Base-by-base conservation (phyloP, 352 stramenopile species). In the Pythium pectinolyticum region DNA sequence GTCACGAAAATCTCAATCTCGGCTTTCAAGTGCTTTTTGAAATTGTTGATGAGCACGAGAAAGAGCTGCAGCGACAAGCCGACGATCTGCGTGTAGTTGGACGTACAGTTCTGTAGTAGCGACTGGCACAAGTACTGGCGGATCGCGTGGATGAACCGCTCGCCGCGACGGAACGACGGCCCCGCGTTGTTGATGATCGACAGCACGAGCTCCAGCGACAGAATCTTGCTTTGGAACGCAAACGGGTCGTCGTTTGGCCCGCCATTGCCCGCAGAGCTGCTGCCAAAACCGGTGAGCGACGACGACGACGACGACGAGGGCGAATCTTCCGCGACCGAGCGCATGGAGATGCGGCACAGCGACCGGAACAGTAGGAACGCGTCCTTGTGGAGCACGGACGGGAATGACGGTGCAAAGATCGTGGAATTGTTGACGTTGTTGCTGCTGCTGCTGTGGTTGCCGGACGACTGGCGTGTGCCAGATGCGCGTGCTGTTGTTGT, bases 1-100 rank as follows among this genome's bases (percentile, higher is more conserved):
- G 95, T 96, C 31, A 99, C 93, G 69, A 99, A 99, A 14, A 99
- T 96, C 69, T 99, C 96, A 65, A 99, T 96, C 75, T 99, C 97
- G 25, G 90, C 83, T 70, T 99, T 99, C 2, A 99, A 77, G 72
- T 99, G 89, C 0, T 78, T 83, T 74, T 97, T 97, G 60, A 97
- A 97, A 43, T 96, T 85, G 35, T 89, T 82, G 61, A 99, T 88
- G 40, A 99, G 77, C 45, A 97, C 73, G 14, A 99, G 75, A 71
- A 99, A 99, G 34, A 99, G 97, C 63, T 98, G 96, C 56, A 99
- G 82, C 28, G 91, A 98, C 8, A 99, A 74, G 45, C 96, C 96
- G 25, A 98, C 96, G 34, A 99, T 97, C 59, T 95, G 77, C 35
- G 94, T 98, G 69, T 98, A 90, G 70, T 97, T 96, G 30, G 90